phyloP scores from a whole-genome alignment of 768 basidiomycete species.

The Ramaria rubella region DNA sequence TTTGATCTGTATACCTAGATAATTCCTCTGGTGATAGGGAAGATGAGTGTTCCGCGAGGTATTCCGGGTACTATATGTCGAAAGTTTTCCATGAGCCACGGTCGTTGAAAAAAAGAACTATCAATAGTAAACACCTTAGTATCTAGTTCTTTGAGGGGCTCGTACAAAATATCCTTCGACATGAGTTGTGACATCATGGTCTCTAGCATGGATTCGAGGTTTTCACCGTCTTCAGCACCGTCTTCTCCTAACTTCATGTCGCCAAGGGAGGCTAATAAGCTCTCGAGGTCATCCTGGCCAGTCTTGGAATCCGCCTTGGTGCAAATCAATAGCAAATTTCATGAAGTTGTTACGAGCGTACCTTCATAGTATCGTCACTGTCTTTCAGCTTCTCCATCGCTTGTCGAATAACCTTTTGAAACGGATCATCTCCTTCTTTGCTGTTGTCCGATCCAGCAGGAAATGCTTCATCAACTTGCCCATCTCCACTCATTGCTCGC shows the following conservation, averaged over 20 bases:
- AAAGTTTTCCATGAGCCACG: background rate
- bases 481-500: conserved; percentile 16
- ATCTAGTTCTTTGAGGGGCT: conserved; percentile 74
- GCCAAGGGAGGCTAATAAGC: conserved; percentile 44
- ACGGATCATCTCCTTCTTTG: conserved; percentile 33
- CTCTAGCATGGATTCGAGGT: conserved; percentile 65
- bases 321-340: background rate
- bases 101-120: background rate
- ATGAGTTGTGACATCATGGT: conserved; percentile 76
- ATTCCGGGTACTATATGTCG: conserved; percentile 81
- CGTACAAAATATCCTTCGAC: conserved; percentile 79
- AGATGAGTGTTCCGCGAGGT: conserved; percentile 50
- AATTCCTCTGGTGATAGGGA: conserved; percentile 53
- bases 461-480: conserved; percentile 36
- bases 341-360: conserved; percentile 18
- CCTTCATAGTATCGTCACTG: conserved; percentile 53
- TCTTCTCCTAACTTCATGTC: conserved; percentile 32
- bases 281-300: conserved; percentile 40
- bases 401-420: conserved; percentile 63
- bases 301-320: conserved; percentile 18
- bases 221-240: conserved; percentile 36
- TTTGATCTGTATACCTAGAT: conserved; percentile 59
- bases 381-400: conserved; percentile 71
- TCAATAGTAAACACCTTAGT: conserved; percentile 43
- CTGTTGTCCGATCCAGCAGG: conserved; percentile 67